Conservation (phyloP, 2,329 filamentous ascomycete genomes). For the Aureobasidium sp. region DNA sequence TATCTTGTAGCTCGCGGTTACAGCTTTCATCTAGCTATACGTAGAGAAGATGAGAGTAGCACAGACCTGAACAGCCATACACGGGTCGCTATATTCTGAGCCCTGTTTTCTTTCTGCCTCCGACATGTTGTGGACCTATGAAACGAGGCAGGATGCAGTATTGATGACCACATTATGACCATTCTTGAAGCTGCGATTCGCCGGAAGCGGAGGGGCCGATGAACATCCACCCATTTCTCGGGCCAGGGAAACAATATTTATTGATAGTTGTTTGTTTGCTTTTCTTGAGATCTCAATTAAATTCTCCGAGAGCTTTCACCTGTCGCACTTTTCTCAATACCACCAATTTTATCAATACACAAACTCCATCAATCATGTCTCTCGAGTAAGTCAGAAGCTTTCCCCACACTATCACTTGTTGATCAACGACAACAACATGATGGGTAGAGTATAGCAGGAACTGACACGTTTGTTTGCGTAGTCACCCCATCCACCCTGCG, state of each 20-base stretch:
- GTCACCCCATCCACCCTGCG: slow-evolving; percentile 33
- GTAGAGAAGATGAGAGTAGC: neutral
- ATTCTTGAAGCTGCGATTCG: neutral
- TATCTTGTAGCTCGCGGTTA: no score
- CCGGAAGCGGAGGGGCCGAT: slow-evolving; percentile 7
- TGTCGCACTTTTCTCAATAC: neutral
- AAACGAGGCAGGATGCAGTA: neutral
- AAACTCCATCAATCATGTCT: slow-evolving; percentile 7
- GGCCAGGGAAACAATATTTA: neutral
- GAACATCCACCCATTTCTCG: neutral
- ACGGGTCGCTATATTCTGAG: neutral
- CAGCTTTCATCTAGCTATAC: neutral
- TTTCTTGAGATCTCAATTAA: neutral
- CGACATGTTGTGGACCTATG: neutral
- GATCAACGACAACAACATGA: neutral
- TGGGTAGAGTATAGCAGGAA: neutral
- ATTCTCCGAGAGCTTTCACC: neutral
- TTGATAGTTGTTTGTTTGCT: slow-evolving; percentile 1
- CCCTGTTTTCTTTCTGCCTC: neutral
- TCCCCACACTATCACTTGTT: neutral
- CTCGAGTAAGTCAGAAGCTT: slow-evolving; percentile 8
- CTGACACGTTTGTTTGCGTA: slow-evolving; percentile 14
- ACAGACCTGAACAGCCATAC: neutral
- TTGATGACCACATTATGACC: slow-evolving; percentile 9
- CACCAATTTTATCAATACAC: neutral